Conservation (phyloP, 192 early-diverging fungal genomes). For the Entomortierella chlamydospora region DNA sequence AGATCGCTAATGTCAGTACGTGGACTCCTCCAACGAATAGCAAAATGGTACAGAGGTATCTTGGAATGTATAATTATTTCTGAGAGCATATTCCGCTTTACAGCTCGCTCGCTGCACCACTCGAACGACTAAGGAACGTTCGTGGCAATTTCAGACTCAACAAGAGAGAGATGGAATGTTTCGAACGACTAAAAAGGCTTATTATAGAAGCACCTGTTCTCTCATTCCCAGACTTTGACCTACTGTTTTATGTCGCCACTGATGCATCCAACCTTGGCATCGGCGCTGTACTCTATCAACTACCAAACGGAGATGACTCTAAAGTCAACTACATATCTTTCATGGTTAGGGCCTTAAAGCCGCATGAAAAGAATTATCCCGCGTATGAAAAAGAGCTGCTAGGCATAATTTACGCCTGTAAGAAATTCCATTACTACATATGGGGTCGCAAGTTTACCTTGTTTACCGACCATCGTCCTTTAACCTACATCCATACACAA, state of each 20-base stretch:
- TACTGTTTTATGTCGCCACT: constrained; percentile 37
- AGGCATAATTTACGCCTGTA: constrained; percentile 33
- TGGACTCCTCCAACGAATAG: constrained; percentile 26
- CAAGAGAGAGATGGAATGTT: background rate
- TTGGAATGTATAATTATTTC: constrained; percentile 40
- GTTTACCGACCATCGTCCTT: constrained; percentile 50
- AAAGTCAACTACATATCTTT: constrained; percentile 41
- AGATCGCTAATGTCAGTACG: constrained; percentile 23
- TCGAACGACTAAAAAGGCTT: background rate
- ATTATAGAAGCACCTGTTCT: constrained; percentile 18
- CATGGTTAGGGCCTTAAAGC: constrained; percentile 23
- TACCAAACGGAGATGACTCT: background rate
- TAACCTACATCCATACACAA: constrained; percentile 34
- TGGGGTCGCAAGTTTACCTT: constrained; percentile 50
- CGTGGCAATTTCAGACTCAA: constrained; percentile 10
- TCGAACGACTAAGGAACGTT: constrained; percentile 17
- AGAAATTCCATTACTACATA: constrained; percentile 52
- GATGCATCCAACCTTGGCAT: constrained; percentile 56
- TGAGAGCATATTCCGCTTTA: constrained; percentile 30
- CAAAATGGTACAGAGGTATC: constrained; percentile 16
- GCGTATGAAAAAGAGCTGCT: constrained; percentile 50
- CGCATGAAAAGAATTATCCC: constrained; percentile 31
- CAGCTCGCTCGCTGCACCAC: constrained; percentile 22
- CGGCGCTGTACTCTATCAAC: constrained; percentile 41
- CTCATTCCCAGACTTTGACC: constrained; percentile 23